Conservation (phyloP, 2,329 filamentous ascomycete species). For the Cercospora sp. region DNA sequence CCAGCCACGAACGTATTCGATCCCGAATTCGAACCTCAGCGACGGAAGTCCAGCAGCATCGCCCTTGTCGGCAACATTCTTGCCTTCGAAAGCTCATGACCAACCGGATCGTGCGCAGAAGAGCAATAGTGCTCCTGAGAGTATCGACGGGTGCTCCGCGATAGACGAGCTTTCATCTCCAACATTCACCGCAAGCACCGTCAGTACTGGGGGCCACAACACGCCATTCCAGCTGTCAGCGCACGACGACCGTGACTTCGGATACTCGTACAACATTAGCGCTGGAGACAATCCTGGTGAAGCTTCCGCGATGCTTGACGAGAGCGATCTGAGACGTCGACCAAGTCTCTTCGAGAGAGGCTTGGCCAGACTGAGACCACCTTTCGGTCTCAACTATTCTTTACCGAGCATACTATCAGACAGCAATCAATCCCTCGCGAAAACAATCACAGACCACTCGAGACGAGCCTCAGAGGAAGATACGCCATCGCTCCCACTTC, state of each 20-base stretch:
- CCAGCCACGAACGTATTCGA: conserved; percentile 24
- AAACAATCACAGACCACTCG: conserved; percentile 9
- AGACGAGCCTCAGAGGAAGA: background rate
- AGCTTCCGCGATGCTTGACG: background rate
- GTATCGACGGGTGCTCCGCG: conserved; percentile 15
- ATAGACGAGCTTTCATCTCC: conserved; percentile 34
- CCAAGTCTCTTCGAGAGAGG: conserved; percentile 17
- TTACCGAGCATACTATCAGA: conserved; percentile 22
- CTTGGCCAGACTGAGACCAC: conserved; percentile 14
- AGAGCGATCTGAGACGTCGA: conserved; percentile 2
- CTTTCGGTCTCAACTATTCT: conserved; percentile 25
- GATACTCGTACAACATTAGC: background rate
- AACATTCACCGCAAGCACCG: conserved; percentile 37
- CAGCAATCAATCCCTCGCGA: conserved; percentile 24
- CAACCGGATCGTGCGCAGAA: background rate
- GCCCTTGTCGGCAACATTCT: conserved; percentile 9
- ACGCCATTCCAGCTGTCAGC: conserved; percentile 32
- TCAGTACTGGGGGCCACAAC: conserved; percentile 34
- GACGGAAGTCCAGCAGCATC: conserved; percentile 20
- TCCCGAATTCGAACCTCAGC: conserved; percentile 24
- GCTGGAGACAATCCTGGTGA: background rate
- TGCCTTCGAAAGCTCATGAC: background rate
- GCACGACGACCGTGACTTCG: conserved; percentile 10
- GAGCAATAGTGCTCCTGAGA: conserved; percentile 12
- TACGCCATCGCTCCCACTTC: conserved; percentile 5